A percentile compares a stretch with the other conserved stretches of the same genome.
Evolutionary conservation across 805 yeast genomes (phyloP).

Genomic region (Monosporozyma siamensis): DNA sequence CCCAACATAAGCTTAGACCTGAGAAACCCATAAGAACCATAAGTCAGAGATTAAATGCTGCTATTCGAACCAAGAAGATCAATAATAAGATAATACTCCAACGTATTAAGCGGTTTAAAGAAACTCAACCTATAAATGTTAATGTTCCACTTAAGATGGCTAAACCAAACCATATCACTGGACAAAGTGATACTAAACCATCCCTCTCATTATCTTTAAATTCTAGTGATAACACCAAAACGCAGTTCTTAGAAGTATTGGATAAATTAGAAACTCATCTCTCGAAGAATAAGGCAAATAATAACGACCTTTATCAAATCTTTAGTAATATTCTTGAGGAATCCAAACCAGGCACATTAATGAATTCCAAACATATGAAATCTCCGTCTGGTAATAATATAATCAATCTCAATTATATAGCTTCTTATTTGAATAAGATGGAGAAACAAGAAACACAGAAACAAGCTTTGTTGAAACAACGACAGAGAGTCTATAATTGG

Average conservation of each 20-base stretch:
- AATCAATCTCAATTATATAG: not conserved
- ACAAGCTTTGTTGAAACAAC: slow-evolving; percentile 14
- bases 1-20: not conserved
- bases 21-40: not conserved
- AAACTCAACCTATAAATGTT: not conserved
- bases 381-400: slow-evolving; percentile 1
- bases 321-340: slow-evolving; percentile 8
- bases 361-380: slow-evolving; percentile 9
- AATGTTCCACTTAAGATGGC: not conserved
- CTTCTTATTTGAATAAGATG: slow-evolving; percentile 13
- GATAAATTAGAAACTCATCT: slow-evolving; percentile 4
- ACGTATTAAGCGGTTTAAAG: not conserved
- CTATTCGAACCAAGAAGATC: not conserved
- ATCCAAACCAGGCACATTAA: too few species aligned
- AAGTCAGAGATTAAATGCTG: not conserved
- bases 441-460: slow-evolving; percentile 16
- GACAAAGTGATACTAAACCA: not conserved
- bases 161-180: not conserved
- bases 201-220: not conserved
- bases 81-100: not conserved
- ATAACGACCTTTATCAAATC: slow-evolving; percentile 9
- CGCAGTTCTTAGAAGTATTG: not conserved
- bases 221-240: not conserved
- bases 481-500: slow-evolving; percentile 21
- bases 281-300: not conserved